phyloP scores from a whole-genome alignment of 495 filamentous ascomycete genomes.

The Tuber calosporum region DNA sequence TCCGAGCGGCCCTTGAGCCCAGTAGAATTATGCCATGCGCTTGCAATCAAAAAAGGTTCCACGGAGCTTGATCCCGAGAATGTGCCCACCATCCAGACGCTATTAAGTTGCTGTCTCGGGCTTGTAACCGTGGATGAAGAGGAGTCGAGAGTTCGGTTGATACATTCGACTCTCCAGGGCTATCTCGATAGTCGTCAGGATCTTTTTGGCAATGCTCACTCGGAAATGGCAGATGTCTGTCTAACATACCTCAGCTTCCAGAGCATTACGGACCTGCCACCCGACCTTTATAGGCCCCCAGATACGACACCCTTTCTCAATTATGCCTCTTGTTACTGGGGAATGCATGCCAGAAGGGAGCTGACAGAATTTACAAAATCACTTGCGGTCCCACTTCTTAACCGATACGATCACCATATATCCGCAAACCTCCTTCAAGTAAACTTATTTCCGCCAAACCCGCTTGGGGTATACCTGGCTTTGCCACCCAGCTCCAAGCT shows the following conservation, averaged over 20 bases:
- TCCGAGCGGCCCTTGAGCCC: background rate
- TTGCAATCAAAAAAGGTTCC: background rate
- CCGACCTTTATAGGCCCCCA: rapidly evolving
- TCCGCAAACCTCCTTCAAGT: background rate
- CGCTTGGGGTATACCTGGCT: background rate
- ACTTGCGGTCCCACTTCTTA: too few species aligned
- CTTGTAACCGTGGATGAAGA: background rate
- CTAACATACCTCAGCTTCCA: background rate
- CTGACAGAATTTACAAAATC: too few species aligned
- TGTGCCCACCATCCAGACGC: background rate
- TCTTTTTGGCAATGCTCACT: background rate
- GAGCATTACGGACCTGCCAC: too few species aligned
- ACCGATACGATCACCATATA: background rate
- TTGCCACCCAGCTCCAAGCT: background rate
- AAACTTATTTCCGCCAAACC: too few species aligned
- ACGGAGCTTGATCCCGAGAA: background rate
- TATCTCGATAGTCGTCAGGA: background rate
- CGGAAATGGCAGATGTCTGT: background rate
- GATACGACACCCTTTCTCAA: too few species aligned
- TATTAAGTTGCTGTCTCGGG: background rate
- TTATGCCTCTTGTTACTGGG: too few species aligned
- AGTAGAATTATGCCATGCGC: background rate
- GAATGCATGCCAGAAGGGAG: too few species aligned
- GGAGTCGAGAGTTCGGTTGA: background rate
- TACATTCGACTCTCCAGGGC: background rate